phyloP scores from a whole-genome alignment of 2,329 filamentous ascomycete species.

The Xylaria sp. region DNA sequence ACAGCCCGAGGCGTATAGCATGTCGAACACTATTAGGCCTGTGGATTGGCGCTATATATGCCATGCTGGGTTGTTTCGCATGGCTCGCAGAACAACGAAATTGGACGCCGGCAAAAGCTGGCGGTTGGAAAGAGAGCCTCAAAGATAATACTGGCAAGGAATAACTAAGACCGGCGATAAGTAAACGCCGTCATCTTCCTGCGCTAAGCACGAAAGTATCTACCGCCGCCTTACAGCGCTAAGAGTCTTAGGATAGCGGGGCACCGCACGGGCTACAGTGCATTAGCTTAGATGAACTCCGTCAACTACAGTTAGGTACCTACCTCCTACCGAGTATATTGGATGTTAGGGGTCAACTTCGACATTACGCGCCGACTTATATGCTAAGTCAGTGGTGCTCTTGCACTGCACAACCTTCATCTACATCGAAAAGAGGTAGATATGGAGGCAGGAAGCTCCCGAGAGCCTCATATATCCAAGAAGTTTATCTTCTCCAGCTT shows the following conservation, averaged over 20 bases:
- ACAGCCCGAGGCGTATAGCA: slow-evolving; percentile 82
- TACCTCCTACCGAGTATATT: no score
- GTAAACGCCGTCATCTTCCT: slow-evolving; percentile 38
- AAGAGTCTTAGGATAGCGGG: no score
- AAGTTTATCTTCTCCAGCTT: background rate
- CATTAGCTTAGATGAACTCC: no score
- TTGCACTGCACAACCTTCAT: background rate
- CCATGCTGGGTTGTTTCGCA: slow-evolving; percentile 69
- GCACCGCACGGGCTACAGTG: no score
- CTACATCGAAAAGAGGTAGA: background rate
- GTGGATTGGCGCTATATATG: slow-evolving; percentile 95
- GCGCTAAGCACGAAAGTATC: no score
- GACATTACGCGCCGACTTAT: background rate
- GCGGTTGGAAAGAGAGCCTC: slow-evolving; percentile 23
- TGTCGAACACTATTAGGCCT: slow-evolving; percentile 90
- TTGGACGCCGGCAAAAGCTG: slow-evolving; percentile 7
- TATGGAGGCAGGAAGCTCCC: slow-evolving; percentile 7
- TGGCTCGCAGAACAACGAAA: slow-evolving; percentile 33
- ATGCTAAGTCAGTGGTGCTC: background rate
- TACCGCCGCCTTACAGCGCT: no score
- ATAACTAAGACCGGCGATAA: slow-evolving; percentile 42
- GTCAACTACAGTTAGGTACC: no score
- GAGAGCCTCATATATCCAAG: background rate
- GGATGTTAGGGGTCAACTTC: background rate
- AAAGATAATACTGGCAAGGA: slow-evolving; percentile 37